Evolutionary conservation across 2,329 filamentous ascomycete genomes (phyloP).

Genomic region (Phialemonium atrogriseum): DNA sequence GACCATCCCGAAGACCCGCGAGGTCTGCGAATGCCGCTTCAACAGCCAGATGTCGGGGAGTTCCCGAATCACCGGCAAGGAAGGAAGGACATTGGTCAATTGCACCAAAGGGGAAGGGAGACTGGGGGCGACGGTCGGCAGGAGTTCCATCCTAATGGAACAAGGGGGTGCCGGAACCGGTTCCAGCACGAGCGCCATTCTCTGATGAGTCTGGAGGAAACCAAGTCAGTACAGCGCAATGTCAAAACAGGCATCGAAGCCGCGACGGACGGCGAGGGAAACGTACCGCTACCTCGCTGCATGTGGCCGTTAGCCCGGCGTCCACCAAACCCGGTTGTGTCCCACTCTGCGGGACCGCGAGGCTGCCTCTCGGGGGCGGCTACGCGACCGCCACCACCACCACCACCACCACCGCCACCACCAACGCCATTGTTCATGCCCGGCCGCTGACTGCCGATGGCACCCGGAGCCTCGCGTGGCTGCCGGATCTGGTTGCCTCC

Average conservation of each 20-base stretch:
- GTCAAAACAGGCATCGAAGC: neutral
- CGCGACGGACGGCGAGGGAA: too few species aligned
- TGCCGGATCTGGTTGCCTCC: conserved; percentile 25
- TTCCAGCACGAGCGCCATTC: conserved; percentile 1
- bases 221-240: neutral
- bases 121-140: neutral
- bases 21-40: too few species aligned
- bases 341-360: conserved; percentile 53
- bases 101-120: neutral
- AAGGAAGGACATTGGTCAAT: neutral
- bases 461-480: conserved; percentile 45
- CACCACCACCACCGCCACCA: too few species aligned
- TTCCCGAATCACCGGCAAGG: neutral
- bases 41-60: neutral
- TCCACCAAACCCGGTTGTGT: conserved; percentile 43
- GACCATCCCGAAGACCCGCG: too few species aligned
- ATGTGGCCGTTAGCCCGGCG: conserved; percentile 54
- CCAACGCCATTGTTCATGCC: too few species aligned
- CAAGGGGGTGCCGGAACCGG: conserved; percentile 1
- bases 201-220: conserved; percentile 3
- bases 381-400: conserved; percentile 29
- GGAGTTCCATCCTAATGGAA: neutral
- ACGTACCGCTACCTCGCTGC: conserved; percentile 53
- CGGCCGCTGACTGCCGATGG: conserved; percentile 58
- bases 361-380: conserved; percentile 53